phyloP scores from a whole-genome alignment of 106 monocot species.

The Allium fistulosum region DNA sequence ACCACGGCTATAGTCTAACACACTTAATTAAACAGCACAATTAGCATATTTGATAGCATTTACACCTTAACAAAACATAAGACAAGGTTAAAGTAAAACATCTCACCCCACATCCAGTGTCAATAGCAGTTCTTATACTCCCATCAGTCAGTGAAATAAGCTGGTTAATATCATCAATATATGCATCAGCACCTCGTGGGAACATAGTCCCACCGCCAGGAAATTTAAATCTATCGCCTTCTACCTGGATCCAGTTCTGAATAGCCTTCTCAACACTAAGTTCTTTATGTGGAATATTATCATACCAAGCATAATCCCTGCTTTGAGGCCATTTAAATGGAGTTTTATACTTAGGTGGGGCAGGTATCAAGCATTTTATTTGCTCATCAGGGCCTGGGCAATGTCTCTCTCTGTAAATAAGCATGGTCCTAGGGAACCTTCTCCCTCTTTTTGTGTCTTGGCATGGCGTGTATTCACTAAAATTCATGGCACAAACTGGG shows the following conservation, averaged over 20 bases:
- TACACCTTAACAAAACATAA: too few species aligned
- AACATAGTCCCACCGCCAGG: slow-evolving; percentile 62
- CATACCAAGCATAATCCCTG: slow-evolving; percentile 51
- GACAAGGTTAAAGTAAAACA: too few species aligned
- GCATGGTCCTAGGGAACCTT: slow-evolving; percentile 30
- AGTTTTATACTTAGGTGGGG: slow-evolving; percentile 41
- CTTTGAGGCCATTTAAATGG: slow-evolving; percentile 57
- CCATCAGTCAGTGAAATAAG: slow-evolving; percentile 49
- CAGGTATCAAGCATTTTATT: slow-evolving; percentile 40
- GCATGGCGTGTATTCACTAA: slow-evolving; percentile 63
- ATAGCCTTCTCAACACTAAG: slow-evolving; percentile 59
- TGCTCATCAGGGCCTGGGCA: slow-evolving; percentile 41
- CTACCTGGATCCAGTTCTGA: slow-evolving; percentile 59
- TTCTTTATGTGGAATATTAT: slow-evolving; percentile 61
- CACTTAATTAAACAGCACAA: too few species aligned
- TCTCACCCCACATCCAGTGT: slow-evolving; percentile 51
- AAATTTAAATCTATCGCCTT: slow-evolving; percentile 46
- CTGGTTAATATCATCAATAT: slow-evolving; percentile 45
- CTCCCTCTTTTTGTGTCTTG: slow-evolving; percentile 42
- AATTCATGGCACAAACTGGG: slow-evolving; percentile 36
- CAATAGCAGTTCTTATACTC: slow-evolving; percentile 45
- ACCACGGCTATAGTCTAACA: too few species aligned
- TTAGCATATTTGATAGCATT: too few species aligned
- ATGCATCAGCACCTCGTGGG: slow-evolving; percentile 51
- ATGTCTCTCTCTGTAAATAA: slow-evolving; percentile 49